Conservation (phyloP, 2,329 filamentous ascomycete species). For the Fusarium nisikadoi region DNA sequence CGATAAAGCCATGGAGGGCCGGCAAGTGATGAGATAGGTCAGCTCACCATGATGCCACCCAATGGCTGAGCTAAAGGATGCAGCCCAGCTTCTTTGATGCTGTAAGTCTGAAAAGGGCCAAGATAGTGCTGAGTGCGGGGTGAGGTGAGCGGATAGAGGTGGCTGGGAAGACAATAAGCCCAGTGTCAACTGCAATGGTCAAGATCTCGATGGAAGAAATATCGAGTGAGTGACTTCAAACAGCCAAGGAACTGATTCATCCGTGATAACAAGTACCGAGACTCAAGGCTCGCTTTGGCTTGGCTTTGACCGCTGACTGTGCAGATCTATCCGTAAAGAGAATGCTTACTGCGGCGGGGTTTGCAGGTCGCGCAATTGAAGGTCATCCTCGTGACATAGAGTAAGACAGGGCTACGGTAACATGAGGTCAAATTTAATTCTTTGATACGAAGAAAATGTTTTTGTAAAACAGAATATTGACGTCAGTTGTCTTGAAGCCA, state of each 20-base stretch:
- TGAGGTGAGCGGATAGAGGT: background rate
- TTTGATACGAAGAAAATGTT: conserved; percentile 1
- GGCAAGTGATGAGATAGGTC: conserved; percentile 25
- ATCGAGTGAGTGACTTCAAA: background rate
- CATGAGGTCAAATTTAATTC: background rate
- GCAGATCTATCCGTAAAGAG: conserved; percentile 14
- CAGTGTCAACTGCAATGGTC: background rate
- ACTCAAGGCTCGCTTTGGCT: background rate
- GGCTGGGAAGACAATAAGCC: conserved; percentile 22
- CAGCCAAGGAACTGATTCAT: background rate
- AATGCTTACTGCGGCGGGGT: background rate
- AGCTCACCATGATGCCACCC: conserved; percentile 19
- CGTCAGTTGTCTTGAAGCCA: conserved; percentile 6
- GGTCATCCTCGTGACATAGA: background rate
- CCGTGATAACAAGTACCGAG: background rate
- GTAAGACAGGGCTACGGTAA: background rate
- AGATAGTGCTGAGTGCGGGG: conserved; percentile 27
- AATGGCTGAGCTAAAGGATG: conserved; percentile 29
- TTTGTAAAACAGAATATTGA: background rate
- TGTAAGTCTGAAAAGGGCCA: conserved; percentile 19
- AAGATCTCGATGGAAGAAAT: conserved; percentile 10
- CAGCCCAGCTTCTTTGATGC: conserved; percentile 32
- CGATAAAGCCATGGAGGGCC: conserved; percentile 33
- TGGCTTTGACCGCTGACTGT: background rate
- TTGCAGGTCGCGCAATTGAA: background rate